Conservation (phyloP, 2,329 filamentous ascomycete genomes). For the Phialophora tarda region DNA sequence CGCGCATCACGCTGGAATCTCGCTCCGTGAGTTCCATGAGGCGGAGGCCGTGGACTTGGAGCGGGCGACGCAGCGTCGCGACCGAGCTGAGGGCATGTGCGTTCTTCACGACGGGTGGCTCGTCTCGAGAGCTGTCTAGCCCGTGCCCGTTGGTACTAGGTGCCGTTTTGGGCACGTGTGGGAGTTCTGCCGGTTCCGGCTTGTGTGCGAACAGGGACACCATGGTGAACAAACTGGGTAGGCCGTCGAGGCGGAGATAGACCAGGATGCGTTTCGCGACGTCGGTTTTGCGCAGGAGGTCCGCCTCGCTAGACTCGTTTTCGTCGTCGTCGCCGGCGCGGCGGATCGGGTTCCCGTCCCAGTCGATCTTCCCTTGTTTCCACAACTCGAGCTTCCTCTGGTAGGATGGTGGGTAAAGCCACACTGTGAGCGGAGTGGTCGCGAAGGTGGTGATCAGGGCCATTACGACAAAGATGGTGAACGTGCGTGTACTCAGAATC, state of each 20-base stretch:
- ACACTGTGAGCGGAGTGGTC: constrained; percentile 76
- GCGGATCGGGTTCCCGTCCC: constrained; percentile 66
- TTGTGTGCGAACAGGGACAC: constrained; percentile 68
- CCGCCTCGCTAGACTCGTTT: constrained; percentile 41
- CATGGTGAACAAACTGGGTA: constrained; percentile 80
- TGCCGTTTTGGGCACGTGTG: constrained; percentile 39
- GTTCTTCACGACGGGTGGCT: constrained; percentile 27
- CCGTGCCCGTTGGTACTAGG: constrained; percentile 3
- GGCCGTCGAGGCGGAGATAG: constrained; percentile 82
- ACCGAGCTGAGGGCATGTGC: constrained; percentile 23
- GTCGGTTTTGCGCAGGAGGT: constrained; percentile 38
- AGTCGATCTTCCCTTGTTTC: constrained; percentile 88
- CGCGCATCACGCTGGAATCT: constrained; percentile 93
- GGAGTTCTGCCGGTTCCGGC: constrained; percentile 22
- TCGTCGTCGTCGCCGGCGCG: constrained; percentile 58
- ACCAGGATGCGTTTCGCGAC: constrained; percentile 69
- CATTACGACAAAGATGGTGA: constrained; percentile 96
- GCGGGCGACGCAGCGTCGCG: constrained; percentile 51
- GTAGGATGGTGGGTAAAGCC: constrained; percentile 78
- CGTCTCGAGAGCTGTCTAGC: constrained; percentile 15
- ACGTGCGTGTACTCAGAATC: constrained; percentile 79
- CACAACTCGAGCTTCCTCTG: constrained; percentile 74
- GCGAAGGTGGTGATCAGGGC: constrained; percentile 83
- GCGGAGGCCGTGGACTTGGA: constrained; percentile 82
- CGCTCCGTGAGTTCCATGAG: constrained; percentile 87